These are phyloP conservation scores for Microbotryomycetes sp. DNA, from an alignment of 1,284 basidiomycete genomes.

Conservation along the genomic window DNA sequence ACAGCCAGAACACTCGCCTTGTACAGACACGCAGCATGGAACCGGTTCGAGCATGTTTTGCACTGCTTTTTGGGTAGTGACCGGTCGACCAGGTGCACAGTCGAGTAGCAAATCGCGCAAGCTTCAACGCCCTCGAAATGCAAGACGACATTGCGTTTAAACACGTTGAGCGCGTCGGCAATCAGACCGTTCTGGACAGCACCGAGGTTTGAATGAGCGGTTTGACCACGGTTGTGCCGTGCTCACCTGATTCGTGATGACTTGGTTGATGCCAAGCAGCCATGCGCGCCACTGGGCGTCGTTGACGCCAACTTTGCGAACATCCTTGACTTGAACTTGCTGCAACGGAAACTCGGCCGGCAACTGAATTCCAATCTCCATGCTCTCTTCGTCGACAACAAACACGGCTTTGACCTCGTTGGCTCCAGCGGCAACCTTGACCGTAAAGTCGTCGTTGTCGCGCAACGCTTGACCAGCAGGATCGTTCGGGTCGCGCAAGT, in stretches of 20 bases:
- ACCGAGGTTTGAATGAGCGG: background rate
- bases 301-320: slow-evolving; percentile 76
- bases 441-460: slow-evolving; percentile 65
- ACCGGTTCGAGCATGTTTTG: slow-evolving; percentile 66
- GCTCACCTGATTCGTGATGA: slow-evolving; percentile 73
- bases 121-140: slow-evolving; percentile 92
- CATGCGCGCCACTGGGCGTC: slow-evolving; percentile 90
- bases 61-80: slow-evolving; percentile 86
- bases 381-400: slow-evolving; percentile 83
- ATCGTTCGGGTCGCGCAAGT: slow-evolving; percentile 60
- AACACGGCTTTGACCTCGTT: slow-evolving; percentile 76
- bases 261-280: slow-evolving; percentile 88
- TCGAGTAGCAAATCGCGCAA: slow-evolving; percentile 75
- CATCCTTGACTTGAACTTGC: slow-evolving; percentile 77
- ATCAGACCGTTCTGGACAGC: slow-evolving; percentile 72
- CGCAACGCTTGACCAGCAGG: slow-evolving; percentile 47
- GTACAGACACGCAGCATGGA: slow-evolving; percentile 87
- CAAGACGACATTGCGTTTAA: slow-evolving; percentile 85
- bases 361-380: slow-evolving; percentile 83
- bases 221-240: background rate
- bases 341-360: slow-evolving; percentile 88
- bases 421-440: slow-evolving; percentile 62
- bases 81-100: slow-evolving; percentile 85
- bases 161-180: slow-evolving; percentile 81
- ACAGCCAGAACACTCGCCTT: slow-evolving; percentile 46